Conservation (phyloP, 345 rosid genomes). For the Luvunga scandens region DNA sequence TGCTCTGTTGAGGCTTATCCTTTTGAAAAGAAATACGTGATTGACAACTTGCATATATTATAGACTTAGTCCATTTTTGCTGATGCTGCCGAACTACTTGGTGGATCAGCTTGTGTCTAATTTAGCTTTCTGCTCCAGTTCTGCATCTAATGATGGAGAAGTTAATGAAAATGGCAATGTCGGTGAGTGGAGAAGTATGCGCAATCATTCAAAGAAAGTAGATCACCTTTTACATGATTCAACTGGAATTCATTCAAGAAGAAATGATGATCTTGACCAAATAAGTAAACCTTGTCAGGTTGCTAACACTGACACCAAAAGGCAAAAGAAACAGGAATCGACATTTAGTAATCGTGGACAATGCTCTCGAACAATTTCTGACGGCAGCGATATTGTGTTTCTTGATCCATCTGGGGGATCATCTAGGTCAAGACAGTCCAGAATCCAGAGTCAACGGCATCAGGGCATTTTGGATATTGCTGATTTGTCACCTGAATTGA, state of each 20-base stretch:
- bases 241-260: slow-evolving; percentile 9
- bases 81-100: background rate
- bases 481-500: slow-evolving; percentile 41
- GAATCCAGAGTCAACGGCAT: slow-evolving; percentile 30
- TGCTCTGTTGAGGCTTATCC: background rate
- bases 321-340: slow-evolving; percentile 33
- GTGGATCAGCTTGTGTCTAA: slow-evolving; percentile 9
- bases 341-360: slow-evolving; percentile 39
- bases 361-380: slow-evolving; percentile 31
- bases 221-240: slow-evolving; percentile 5
- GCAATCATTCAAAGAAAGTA: slow-evolving; percentile 21
- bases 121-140: slow-evolving; percentile 27
- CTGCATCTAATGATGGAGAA: slow-evolving; percentile 20
- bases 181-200: slow-evolving; percentile 67
- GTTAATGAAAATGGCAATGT: slow-evolving; percentile 25
- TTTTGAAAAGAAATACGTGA: background rate
- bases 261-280: slow-evolving; percentile 18
- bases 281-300: slow-evolving; percentile 14
- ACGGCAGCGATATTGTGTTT: slow-evolving; percentile 44
- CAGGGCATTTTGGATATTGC: slow-evolving; percentile 34
- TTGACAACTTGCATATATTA: background rate
- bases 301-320: slow-evolving; percentile 27
- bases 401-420: slow-evolving; percentile 59
- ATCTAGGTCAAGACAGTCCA: slow-evolving; percentile 55
- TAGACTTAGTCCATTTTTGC: background rate